Conservation (phyloP, 2,329 filamentous ascomycete genomes). For the Didymella glomerata region DNA sequence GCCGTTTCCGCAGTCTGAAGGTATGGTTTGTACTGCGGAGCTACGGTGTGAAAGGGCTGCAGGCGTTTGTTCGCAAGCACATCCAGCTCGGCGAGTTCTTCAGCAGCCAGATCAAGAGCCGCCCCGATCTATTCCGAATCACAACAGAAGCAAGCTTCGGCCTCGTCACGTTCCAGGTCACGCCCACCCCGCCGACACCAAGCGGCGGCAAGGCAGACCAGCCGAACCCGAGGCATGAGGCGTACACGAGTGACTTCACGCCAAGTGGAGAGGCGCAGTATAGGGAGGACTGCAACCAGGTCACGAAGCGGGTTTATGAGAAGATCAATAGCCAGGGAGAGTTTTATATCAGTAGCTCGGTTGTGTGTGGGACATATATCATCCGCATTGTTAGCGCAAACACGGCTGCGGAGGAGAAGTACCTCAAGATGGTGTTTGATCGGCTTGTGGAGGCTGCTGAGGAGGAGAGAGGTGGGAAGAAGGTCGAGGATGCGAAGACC, state of each 20-base stretch:
- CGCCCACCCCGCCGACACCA: constrained; percentile 23
- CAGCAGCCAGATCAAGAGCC: constrained; percentile 63
- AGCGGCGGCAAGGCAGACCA: constrained; percentile 27
- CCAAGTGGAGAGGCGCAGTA: constrained; percentile 49
- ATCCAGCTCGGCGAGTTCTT: constrained; percentile 76
- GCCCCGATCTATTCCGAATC: constrained; percentile 77
- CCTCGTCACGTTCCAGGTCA: constrained; percentile 78
- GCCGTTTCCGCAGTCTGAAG: constrained; percentile 87
- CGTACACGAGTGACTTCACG: constrained; percentile 46
- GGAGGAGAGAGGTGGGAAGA: constrained; percentile 46
- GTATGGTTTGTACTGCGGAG: constrained; percentile 92
- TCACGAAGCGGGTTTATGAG: constrained; percentile 80
- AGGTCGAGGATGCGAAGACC: not conserved
- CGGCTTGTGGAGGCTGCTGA: constrained; percentile 72
- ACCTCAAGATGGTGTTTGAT: constrained; percentile 77
- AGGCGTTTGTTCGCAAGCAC: constrained; percentile 74
- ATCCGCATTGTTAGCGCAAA: constrained; percentile 84
- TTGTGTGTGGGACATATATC: constrained; percentile 75
- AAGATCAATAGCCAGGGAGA: constrained; percentile 75
- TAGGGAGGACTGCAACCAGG: constrained; percentile 67
- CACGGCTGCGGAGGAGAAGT: constrained; percentile 72
- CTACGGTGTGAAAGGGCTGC: constrained; percentile 80
- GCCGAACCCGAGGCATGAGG: constrained; percentile 43
- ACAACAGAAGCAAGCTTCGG: constrained; percentile 79
- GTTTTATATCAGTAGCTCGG: constrained; percentile 82